Conservation (phyloP, 331 rosid species). For the Rosa hybrid region DNA sequence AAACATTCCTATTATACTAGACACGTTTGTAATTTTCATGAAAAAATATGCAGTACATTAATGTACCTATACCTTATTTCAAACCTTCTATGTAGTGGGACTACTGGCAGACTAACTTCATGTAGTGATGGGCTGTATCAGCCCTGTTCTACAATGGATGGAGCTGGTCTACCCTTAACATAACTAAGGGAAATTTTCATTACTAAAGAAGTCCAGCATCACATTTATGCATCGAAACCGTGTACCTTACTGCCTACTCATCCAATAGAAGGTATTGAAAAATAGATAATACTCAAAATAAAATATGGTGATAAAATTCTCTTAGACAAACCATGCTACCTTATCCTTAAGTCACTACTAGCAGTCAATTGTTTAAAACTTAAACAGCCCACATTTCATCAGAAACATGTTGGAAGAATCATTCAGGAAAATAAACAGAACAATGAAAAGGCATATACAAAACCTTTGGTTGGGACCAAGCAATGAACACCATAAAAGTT, state of each 20-base stretch:
- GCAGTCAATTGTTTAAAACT: neutral
- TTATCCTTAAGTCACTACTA: neutral
- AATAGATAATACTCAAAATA: neutral
- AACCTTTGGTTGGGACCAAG: neutral
- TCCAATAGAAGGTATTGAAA: neutral
- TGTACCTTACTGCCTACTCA: neutral
- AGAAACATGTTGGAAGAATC: neutral
- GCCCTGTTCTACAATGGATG: neutral
- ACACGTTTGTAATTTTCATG: neutral
- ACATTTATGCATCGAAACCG: neutral
- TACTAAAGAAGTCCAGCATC: neutral
- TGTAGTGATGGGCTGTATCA: neutral
- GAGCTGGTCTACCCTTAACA: neutral
- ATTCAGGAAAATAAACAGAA: neutral
- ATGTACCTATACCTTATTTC: neutral
- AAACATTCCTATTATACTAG: neutral
- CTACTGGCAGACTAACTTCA: neutral
- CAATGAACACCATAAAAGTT: neutral
- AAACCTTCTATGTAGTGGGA: neutral
- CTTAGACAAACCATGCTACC: neutral
- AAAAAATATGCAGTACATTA: neutral
- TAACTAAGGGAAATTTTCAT: neutral
- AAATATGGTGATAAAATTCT: neutral
- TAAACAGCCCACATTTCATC: neutral
- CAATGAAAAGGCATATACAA: neutral